Evolutionary conservation across 148 eudicot genomes (phyloP), one percentile per base, ranked within the genome.

Genomic region (Rhododendron kiyosumense): DNA sequence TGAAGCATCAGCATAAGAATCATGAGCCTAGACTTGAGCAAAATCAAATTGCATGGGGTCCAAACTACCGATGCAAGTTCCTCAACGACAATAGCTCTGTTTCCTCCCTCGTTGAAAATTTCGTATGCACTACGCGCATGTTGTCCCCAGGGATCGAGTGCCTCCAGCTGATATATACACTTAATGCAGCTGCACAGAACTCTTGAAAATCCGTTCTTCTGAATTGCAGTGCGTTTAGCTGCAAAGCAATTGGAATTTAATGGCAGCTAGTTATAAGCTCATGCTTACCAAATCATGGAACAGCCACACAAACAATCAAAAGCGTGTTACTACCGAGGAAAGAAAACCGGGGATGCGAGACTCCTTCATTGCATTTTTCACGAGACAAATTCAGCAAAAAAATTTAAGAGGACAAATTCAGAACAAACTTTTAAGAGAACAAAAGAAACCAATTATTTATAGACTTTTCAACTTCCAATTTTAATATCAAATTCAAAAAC

Each of bases 191-290:
- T 26, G 91, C 90, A 84, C 93, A 91, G 79, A 93, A 92, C 75
- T 92, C 93, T 81, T 92, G 93, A 87, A 92, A 92, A 87, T 89
- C 86, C 92, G 92, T 88, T 74, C 88, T 91, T 88, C 94, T 85
- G 78, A 89, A 90, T 81, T 90, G 91, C 79, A 93, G 92, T 52
- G 88, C 89, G 83, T 87, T 89, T 69, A 91, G 87, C 95, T 93
- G 90, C 59, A 46, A 89, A 71, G n/a, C 20, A 24, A 83, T 36
- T 36, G 78, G 78, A 89, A 34, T 48, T 45, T 61, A 81, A 82
- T 4, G 67, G 45, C 57, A 79, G 26, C 34, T 79, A 43, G 46
- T 45, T 34, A 22, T 10, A 46, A 61, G 38, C 65, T 24, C 32
- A 34, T 59, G 28, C 78, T 18, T 38, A 18, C 24, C 30, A 71